Percentiles rank a stretch among this genome's conserved stretches.
These are phyloP conservation scores for Dactylella cylindrospora DNA, from an alignment of 2,329 filamentous ascomycete species.

Conservation along the genomic window DNA sequence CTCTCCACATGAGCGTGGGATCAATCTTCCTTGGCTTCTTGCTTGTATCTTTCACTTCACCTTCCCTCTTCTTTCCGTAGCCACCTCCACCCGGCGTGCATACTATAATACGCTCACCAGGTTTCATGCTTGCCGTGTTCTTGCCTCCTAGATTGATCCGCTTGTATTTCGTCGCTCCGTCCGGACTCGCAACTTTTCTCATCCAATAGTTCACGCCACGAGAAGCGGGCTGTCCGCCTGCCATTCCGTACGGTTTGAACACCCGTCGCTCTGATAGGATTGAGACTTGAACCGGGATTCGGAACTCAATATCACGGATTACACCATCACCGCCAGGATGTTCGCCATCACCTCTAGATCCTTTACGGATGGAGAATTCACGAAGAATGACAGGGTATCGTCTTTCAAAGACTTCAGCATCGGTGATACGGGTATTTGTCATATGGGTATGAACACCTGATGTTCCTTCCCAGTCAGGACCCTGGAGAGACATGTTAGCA, in stretches of 20 bases:
- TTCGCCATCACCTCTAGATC: slow-evolving; percentile 66
- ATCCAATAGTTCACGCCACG: slow-evolving; percentile 89
- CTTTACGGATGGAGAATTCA: slow-evolving; percentile 66
- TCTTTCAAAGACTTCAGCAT: slow-evolving; percentile 75
- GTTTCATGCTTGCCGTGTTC: slow-evolving; percentile 74
- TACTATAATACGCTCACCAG: slow-evolving; percentile 76
- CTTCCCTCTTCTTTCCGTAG: slow-evolving; percentile 51
- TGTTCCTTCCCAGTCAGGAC: slow-evolving; percentile 70
- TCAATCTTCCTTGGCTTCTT: slow-evolving; percentile 63
- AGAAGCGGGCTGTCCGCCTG: slow-evolving; percentile 75
- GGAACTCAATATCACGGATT: slow-evolving; percentile 76
- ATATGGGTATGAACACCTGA: slow-evolving; percentile 79
- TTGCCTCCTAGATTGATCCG: slow-evolving; percentile 74
- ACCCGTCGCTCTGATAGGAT: slow-evolving; percentile 78
- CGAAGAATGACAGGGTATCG: slow-evolving; percentile 73
- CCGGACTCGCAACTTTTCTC: slow-evolving; percentile 63
- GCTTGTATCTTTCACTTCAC: slow-evolving; percentile 62
- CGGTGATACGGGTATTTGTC: slow-evolving; percentile 83
- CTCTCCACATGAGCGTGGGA: slow-evolving; percentile 62
- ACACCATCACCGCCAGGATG: slow-evolving; percentile 75
- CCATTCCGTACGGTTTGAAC: slow-evolving; percentile 76
- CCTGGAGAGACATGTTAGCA: no score
- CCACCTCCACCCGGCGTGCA: slow-evolving; percentile 77
- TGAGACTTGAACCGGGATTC: slow-evolving; percentile 73
- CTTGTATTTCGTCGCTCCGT: slow-evolving; percentile 57